Base-by-base conservation (phyloP, 192 early-diverging fungal genomes). In the Linnemannia schmuckeri region DNA sequence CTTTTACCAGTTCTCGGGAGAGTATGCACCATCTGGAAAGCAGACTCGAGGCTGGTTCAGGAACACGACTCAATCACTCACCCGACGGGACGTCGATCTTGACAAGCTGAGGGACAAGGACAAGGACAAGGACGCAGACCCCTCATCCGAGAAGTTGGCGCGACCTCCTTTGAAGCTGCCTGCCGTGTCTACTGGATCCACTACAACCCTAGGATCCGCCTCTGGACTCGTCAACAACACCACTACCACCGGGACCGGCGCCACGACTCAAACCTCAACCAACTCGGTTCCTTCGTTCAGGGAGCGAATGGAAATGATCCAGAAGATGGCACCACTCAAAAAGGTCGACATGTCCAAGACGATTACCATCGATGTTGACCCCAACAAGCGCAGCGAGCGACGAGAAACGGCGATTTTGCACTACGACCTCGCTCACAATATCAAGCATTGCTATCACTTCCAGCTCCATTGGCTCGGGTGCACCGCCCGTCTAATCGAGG, bases 381-480 rank as follows among this genome's bases (percentile, higher is more conserved):
- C 93, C n/a, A 91, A 91, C 73, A 94, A 94, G 57, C 88, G 91
- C 73, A 96, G 95, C 54, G 91, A 94, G 37, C 91, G 97, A 13
- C 93, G 92, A 35, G 97, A 99, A 88, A 93, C 93, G 6, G 98
- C 96, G 2, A 83, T 95, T 63, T 84, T 99, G 63, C 97, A 99
- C 78, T 94, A 97, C 77, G 98, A 99, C 81, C 94, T 96, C 6
- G 90, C 96, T 30, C 95, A 98, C 88, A 98, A 98, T 78, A 92
- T 96, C 27, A 91, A 92, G 73, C 93, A 95, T 70, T 97, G 97
- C 84, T 99, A 96, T 82, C 97, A 99, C 78, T 94, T 99, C 71
- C 96, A 97, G 81, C 81, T 99, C 27, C 94, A 98, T 89, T 99
- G 98, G 98, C 89, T 99, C 24, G 97, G 96, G 55, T 99, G 98